Conservation (phyloP, 1,284 basidiomycete genomes). For the Irpex sp. region DNA sequence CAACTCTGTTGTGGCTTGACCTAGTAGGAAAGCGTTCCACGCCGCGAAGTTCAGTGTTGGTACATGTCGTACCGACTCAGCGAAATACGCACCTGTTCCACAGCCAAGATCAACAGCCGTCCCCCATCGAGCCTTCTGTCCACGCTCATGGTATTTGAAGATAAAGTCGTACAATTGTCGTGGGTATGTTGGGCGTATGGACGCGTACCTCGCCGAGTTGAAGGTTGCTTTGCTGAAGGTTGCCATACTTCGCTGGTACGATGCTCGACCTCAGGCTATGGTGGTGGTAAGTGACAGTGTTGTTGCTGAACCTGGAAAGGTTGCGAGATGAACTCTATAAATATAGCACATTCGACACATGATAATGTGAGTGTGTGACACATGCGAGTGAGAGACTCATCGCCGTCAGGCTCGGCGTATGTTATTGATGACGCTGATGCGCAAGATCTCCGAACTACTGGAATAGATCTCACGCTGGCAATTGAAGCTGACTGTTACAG, state of each 20-base stretch:
- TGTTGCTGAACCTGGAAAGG: too few relatives aligned
- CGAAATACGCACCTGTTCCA: slow-evolving; percentile 62
- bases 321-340: too few relatives aligned
- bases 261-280: neutral
- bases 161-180: slow-evolving; percentile 57
- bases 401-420: too few relatives aligned
- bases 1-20: slow-evolving; percentile 66
- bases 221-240: slow-evolving; percentile 65
- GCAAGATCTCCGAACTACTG: too few relatives aligned
- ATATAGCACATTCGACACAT: too few relatives aligned
- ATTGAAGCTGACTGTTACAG: too few relatives aligned
- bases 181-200: slow-evolving; percentile 68
- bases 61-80: neutral
- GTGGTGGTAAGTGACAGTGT: too few relatives aligned
- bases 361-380: too few relatives aligned
- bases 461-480: too few relatives aligned
- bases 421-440: too few relatives aligned
- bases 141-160: slow-evolving; percentile 51
- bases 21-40: slow-evolving; percentile 27
- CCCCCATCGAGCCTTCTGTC: slow-evolving; percentile 41
- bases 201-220: slow-evolving; percentile 61
- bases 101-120: slow-evolving; percentile 77
- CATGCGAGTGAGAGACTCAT: too few relatives aligned
- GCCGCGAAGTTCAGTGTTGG: too few relatives aligned
- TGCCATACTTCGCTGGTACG: slow-evolving; percentile 42